A percentile compares a stretch with the other conserved stretches of the same genome.
Conservation (phyloP, 1,284 basidiomycete genomes). For the Cronartium quercuum region DNA sequence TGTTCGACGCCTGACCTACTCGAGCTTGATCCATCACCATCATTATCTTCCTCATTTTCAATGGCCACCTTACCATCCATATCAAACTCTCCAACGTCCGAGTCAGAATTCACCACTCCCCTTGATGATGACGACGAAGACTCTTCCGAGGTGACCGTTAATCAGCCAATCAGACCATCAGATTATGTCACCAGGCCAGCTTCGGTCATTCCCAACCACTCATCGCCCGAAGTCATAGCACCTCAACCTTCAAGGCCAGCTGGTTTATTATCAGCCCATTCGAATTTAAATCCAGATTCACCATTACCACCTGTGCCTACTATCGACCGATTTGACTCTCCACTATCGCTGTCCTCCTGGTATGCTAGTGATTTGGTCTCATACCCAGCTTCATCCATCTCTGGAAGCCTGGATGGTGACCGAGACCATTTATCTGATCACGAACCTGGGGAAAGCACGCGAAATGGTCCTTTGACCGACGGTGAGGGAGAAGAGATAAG, state of each 20-base stretch:
- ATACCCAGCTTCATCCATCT: slow-evolving; percentile 2
- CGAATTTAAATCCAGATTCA: background rate
- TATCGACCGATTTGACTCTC: background rate
- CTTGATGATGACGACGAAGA: background rate
- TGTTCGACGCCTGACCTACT: no score
- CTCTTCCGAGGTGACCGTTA: background rate
- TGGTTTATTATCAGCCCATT: background rate
- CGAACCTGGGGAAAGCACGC: background rate
- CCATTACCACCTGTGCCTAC: background rate
- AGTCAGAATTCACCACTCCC: no score
- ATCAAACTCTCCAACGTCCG: no score
- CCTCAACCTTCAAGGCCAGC: background rate
- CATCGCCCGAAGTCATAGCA: background rate
- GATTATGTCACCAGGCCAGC: background rate
- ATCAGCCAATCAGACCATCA: background rate
- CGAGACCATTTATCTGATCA: background rate
- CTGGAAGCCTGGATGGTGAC: background rate
- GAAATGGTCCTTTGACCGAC: background rate
- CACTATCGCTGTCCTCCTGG: background rate
- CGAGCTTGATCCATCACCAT: no score
- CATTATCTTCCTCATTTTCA: no score
- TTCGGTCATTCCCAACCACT: background rate
- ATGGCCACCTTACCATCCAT: no score
- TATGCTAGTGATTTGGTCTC: background rate
- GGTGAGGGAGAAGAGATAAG: background rate